A percentile compares a stretch with the other conserved stretches of the same genome.
Conservation (phyloP, 1,284 basidiomycete species). For the Sphagnurus paluster region DNA sequence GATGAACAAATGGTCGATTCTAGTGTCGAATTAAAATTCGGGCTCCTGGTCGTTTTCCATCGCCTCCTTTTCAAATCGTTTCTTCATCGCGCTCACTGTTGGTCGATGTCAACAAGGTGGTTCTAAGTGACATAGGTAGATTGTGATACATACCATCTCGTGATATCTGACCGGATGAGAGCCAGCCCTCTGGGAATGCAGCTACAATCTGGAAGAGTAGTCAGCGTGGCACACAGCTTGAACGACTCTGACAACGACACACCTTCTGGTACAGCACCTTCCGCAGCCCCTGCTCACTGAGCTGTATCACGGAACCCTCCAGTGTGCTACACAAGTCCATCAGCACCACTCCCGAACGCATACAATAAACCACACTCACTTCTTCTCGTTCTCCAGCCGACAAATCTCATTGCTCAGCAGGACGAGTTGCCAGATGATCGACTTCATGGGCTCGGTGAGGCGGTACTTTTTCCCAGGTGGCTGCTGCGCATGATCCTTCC, state of each 20-base stretch:
- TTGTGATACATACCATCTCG: conserved; percentile 53
- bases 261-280: conserved; percentile 80
- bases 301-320: conserved; percentile 65
- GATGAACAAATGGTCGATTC: no score
- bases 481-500: conserved; percentile 41
- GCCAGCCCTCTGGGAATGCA: conserved; percentile 76
- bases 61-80: conserved; percentile 10
- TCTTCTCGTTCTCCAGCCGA: conserved; percentile 81
- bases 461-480: conserved; percentile 71
- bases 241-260: conserved; percentile 10
- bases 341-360: conserved; percentile 3
- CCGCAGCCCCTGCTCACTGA: conserved; percentile 76
- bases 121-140: not conserved
- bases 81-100: conserved; percentile 16
- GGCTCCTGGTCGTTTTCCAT: conserved; percentile 10
- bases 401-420: conserved; percentile 79
- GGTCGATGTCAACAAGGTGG: not conserved
- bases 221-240: not conserved
- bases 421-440: conserved; percentile 75
- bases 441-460: conserved; percentile 76
- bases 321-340: conserved; percentile 43
- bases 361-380: conserved; percentile 49
- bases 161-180: conserved; percentile 61
- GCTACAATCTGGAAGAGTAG: conserved; percentile 53
- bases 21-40: not conserved